These are phyloP conservation scores for Schrenkiella parvula DNA, from an alignment of 345 rosid species.

Conservation along the genomic window DNA sequence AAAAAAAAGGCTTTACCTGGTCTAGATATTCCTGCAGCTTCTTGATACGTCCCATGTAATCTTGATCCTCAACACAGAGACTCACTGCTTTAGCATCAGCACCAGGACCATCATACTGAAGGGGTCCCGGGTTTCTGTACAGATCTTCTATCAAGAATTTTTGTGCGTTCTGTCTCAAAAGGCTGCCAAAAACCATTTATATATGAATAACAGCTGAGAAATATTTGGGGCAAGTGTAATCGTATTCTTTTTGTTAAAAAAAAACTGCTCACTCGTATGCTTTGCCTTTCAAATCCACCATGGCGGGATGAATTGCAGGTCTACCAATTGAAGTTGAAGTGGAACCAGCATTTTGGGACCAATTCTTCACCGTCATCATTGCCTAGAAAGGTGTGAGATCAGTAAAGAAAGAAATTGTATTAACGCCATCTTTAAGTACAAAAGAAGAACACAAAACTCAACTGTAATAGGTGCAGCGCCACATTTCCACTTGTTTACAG, in stretches of 20 bases:
- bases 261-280: constrained; percentile 72
- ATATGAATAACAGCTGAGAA: background rate
- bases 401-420: background rate
- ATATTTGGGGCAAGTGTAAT: background rate
- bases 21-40: constrained; percentile 83
- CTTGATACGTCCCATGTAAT: constrained; percentile 99
- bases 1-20: constrained; percentile 42
- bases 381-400: constrained; percentile 42
- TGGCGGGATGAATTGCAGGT: constrained; percentile 96
- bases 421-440: background rate
- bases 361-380: constrained; percentile 92
- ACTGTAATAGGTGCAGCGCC: constrained; percentile 97
- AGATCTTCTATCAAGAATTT: constrained; percentile 82
- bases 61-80: constrained; percentile 93
- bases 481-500: constrained; percentile 91
- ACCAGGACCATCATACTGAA: constrained; percentile 96
- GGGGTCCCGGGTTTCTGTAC: constrained; percentile 97
- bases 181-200: constrained; percentile 42
- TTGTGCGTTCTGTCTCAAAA: constrained; percentile 66
- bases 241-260: background rate
- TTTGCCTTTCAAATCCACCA: constrained; percentile 93
- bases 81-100: constrained; percentile 82
- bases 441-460: constrained; percentile 29
- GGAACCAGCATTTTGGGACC: constrained; percentile 76
- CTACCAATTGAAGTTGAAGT: constrained; percentile 68